Base-by-base conservation (phyloP, 2,329 filamentous ascomycete genomes). In the Teratosphaeria viscida region DNA sequence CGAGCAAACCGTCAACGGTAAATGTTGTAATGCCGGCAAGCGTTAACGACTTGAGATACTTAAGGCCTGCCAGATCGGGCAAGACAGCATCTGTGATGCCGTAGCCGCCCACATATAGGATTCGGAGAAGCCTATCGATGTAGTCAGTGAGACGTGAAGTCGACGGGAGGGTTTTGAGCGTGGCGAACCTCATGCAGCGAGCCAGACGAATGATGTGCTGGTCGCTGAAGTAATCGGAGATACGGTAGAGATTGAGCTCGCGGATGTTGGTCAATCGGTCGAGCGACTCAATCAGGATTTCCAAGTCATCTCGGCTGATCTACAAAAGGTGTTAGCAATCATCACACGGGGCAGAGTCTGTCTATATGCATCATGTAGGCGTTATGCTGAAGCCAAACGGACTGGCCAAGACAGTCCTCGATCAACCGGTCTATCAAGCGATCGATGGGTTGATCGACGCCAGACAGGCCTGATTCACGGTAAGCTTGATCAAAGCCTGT, bases 1-100 rank as follows among this genome's bases (percentile, higher is more conserved):
- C 70, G 5, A 77, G 67, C 1, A 87, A 74, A 1, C 79, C 81
- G 4, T 76, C 69, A 2, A 73, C 72, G 0, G 80, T 81, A 67
- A 88, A 86, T 2, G 71, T 70, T 0, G 84, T 84, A 2, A 80
- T 72, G 2, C 81, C 82, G 43, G 77, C 78, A 52, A 87, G 79
- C 4, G 77, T 78, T 6, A 87, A 72, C 3, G 72, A 75, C 54
- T 78, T 79, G 39, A 88, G 71, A 35, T 78, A 74, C 3, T 69
- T 68, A 52, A 86, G 72, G 5, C 69, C 68, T 11, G 80, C 75
- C 12, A 84, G 67, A 3, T 69, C 67, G 37, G 68, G 67, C 59
- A 80, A 76, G 11, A 81, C 72, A 26, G 77, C 74, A 61, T 84
- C 79, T 5, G 79, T 76, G 26, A 81, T 70, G 16, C 80, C 79